phyloP scores from a whole-genome alignment of 805 yeast species.

The Candida silvicultrix region DNA sequence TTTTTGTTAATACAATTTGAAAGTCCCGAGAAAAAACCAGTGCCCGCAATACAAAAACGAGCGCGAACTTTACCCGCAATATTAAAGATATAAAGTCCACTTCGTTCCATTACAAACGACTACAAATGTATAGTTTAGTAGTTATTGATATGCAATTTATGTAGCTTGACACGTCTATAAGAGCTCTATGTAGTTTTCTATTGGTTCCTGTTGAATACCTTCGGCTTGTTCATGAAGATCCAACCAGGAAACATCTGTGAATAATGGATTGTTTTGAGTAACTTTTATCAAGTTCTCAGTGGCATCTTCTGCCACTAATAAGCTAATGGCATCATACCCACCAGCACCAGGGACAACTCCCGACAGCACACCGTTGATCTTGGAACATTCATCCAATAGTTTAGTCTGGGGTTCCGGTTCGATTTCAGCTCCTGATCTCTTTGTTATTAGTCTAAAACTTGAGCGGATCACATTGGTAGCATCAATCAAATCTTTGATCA shows the following conservation, averaged over 20 bases:
- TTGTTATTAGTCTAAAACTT: conserved; percentile 55
- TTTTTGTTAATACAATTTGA: no score
- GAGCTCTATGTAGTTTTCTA: conserved; percentile 20
- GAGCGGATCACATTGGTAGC: conserved; percentile 48
- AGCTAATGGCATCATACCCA: conserved; percentile 87
- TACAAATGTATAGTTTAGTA: not conserved
- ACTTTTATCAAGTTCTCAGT: conserved; percentile 26
- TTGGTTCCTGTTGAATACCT: conserved; percentile 49
- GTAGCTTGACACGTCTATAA: conserved; percentile 3
- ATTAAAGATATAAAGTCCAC: not conserved
- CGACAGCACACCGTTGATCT: conserved; percentile 71
- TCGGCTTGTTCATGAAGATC: conserved; percentile 54
- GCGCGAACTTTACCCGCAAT: not conserved
- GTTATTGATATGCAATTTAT: not conserved
- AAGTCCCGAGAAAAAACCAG: not conserved
- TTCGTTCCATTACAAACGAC: not conserved
- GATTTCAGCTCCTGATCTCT: conserved; percentile 70
- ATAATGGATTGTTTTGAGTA: conserved; percentile 24
- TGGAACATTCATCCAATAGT: conserved; percentile 52
- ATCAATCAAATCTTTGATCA: conserved; percentile 28
- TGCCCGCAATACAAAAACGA: not conserved
- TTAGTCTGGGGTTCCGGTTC: conserved; percentile 78
- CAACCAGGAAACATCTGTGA: conserved; percentile 57
- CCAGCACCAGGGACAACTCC: conserved; percentile 99
- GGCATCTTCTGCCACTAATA: conserved; percentile 49